A percentile compares a stretch with the other conserved stretches of the same genome.
Conservation (phyloP, 2,329 filamentous ascomycete species). For the Fusarium foetens region DNA sequence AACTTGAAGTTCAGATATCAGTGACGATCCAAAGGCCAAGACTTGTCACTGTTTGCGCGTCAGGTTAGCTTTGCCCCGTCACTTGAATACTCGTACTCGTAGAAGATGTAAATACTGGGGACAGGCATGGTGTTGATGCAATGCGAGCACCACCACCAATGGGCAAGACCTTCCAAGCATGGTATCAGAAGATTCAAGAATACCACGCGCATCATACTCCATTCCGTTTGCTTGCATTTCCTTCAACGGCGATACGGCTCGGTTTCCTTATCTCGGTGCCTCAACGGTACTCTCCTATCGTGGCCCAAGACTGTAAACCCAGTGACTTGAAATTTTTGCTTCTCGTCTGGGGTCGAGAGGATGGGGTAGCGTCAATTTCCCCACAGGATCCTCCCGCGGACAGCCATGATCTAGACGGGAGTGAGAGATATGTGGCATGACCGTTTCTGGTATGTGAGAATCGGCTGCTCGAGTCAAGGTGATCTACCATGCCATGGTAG, state of each 20-base stretch:
- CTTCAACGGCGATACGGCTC: constrained; percentile 7
- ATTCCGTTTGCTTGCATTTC: constrained; percentile 5
- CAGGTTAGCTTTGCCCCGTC: constrained; percentile 1
- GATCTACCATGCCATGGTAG: constrained; percentile 15
- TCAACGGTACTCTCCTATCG: constrained; percentile 32
- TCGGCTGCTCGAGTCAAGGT: constrained; percentile 35
- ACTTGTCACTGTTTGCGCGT: background rate
- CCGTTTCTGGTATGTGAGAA: constrained; percentile 19
- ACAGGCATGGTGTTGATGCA: constrained; percentile 24
- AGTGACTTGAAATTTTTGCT: constrained; percentile 40
- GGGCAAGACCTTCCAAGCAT: constrained; percentile 9
- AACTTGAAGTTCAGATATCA: background rate
- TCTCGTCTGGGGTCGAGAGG: constrained; percentile 29
- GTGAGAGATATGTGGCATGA: constrained; percentile 10
- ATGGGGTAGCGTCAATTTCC: constrained; percentile 44
- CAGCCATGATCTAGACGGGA: constrained; percentile 16
- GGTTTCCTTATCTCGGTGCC: constrained; percentile 36
- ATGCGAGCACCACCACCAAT: constrained; percentile 15
- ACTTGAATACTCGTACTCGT: constrained; percentile 15
- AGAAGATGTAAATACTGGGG: constrained; percentile 24
- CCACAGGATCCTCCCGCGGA: constrained; percentile 37
- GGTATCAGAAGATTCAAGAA: background rate
- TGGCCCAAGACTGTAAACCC: constrained; percentile 36
- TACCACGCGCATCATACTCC: background rate
- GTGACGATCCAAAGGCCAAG: background rate